These are phyloP conservation scores for Leucaena leucocephala DNA, from an alignment of 306 rosid genomes.

Conservation along the genomic window DNA sequence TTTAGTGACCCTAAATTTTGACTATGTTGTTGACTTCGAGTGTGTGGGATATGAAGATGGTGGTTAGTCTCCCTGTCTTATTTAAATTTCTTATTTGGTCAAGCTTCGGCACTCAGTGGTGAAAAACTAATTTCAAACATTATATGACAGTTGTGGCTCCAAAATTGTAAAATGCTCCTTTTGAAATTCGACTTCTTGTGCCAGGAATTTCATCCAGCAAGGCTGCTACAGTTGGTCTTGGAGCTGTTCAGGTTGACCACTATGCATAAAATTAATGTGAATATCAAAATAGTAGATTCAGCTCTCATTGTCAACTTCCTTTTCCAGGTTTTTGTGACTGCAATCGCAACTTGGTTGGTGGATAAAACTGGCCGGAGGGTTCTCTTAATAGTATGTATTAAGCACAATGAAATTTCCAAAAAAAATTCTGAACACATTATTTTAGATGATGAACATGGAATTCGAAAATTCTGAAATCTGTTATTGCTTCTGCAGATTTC, in stretches of 20 bases:
- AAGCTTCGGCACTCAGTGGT: slow-evolving; percentile 17
- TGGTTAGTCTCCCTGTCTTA: neutral
- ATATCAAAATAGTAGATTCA: slow-evolving; percentile 15
- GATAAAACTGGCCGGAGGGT: slow-evolving; percentile 82
- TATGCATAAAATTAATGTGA: slow-evolving; percentile 25
- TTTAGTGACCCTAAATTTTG: neutral
- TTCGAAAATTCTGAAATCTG: slow-evolving; percentile 21
- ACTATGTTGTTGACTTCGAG: neutral
- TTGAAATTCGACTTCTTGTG: slow-evolving; percentile 34
- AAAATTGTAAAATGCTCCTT: slow-evolving; percentile 24
- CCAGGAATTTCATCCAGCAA: slow-evolving; percentile 72
- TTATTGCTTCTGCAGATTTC: slow-evolving; percentile 59
- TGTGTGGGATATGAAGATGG: neutral
- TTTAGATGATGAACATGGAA: slow-evolving; percentile 16
- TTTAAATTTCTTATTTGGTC: slow-evolving; percentile 13
- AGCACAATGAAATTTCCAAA: slow-evolving; percentile 3
- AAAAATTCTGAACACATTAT: neutral
- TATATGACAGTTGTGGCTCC: neutral
- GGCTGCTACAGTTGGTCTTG: slow-evolving; percentile 71
- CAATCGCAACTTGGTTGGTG: slow-evolving; percentile 73
- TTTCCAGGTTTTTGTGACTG: slow-evolving; percentile 69
- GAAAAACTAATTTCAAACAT: slow-evolving; percentile 27
- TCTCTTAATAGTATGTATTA: slow-evolving; percentile 65
- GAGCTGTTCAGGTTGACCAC: slow-evolving; percentile 67
- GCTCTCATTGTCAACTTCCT: slow-evolving; percentile 22